Evolutionary conservation across 441 rosid species (phyloP), one percentile per base, ranked within the genome.

Genomic region (Euphorbia celastroides): DNA sequence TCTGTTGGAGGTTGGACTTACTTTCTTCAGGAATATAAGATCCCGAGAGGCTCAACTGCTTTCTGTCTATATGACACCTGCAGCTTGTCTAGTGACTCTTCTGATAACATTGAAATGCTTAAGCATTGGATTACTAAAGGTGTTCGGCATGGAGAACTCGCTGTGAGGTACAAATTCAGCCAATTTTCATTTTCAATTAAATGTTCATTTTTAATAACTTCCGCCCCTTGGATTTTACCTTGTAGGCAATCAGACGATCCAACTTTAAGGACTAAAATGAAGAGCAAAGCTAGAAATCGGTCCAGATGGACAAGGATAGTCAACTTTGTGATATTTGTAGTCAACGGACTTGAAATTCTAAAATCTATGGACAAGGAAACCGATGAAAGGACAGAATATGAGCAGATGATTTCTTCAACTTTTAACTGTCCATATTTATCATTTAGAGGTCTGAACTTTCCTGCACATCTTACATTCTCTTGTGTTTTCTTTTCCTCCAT

Each of bases 31-130:
- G 95, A 84, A 68, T 89, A 86, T 77, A 79, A 74, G 88, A 72
- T 89, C 46, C 93, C 96, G 5, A 81, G 87, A 73, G 72, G 79
- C 55, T 86, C 90, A 62, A 71, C 82, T 60, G 80, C 91, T 3
- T 82, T 89, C 71, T 83, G 93, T 75, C 79, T 89, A 42, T 88
- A 75, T 20, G 96, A 88, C 66, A 83, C 96, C 27, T 87, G 87
- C 42, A 72, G 93, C 20, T 80, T 86, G 76, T 80, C 75, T 44
- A 65, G 69, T 57, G 74, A 68, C 64, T 16, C 74, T 23, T 69
- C 63, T 42, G 82, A 81, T 20, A 83, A 82, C 70, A 46, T 57
- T 66, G 42, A 65, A 74, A 81, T 77, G 82, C 74, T 92, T 55
- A 79, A 79, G 74, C 57, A 61, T 20, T 92, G 96, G 96, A 77